Evolutionary conservation across 176 grass and related monocot genomes (phyloP).

Genomic region (Poa pratensis): DNA sequence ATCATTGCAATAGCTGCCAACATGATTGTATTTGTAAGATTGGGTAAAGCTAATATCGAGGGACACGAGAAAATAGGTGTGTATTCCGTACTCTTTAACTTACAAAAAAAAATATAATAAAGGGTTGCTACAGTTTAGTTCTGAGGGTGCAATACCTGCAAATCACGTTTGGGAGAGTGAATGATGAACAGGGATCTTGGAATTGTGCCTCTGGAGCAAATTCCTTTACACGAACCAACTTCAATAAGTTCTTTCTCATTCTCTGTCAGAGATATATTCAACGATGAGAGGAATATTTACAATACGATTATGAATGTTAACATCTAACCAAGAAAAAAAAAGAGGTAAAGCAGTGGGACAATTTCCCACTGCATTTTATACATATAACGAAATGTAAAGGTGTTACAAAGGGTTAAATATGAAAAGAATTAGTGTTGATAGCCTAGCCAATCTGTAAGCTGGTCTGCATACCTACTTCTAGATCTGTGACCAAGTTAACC

Average conservation of each 20-base stretch:
- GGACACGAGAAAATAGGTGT: not conserved
- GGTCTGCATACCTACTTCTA: not conserved
- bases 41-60: conserved; percentile 21
- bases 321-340: not conserved
- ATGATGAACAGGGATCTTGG: conserved; percentile 68
- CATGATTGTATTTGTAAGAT: conserved; percentile 28
- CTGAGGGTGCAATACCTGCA: conserved; percentile 68
- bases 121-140: not conserved
- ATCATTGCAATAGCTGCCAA: conserved; percentile 92
- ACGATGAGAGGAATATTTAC: conserved; percentile 34
- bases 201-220: conserved; percentile 92
- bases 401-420: conserved; percentile 7
- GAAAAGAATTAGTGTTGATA: not conserved
- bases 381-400: not conserved
- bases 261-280: conserved; percentile 60
- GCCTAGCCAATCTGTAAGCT: not conserved
- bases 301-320: not conserved
- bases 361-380: not conserved
- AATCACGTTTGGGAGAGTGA: conserved; percentile 91
- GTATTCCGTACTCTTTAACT: not conserved
- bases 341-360: not conserved
- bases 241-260: conserved; percentile 97
- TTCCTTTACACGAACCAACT: conserved; percentile 88
- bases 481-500: not conserved
- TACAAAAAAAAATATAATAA: conserved; percentile 35